Conservation (phyloP, 192 early-diverging fungal species). For the Entomortierella chlamydospora region DNA sequence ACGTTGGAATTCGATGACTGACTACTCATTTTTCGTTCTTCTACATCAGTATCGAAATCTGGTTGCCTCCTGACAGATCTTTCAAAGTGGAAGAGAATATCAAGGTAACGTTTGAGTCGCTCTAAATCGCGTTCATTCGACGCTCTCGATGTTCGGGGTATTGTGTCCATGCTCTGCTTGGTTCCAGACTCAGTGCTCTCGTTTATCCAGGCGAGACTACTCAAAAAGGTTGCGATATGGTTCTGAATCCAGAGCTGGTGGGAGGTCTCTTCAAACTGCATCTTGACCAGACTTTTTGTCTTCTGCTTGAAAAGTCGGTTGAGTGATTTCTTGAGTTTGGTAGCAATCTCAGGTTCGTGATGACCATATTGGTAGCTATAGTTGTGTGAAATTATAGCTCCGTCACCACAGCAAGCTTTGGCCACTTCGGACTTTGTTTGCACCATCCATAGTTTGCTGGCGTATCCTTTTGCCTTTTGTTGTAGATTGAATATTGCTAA, state of each 20-base stretch:
- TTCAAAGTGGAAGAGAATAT: conserved; percentile 52
- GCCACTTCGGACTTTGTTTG: conserved; percentile 43
- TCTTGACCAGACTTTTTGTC: conserved; percentile 22
- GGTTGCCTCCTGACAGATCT: conserved; percentile 36
- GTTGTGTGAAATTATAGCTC: conserved; percentile 30
- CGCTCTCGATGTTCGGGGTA: neutral
- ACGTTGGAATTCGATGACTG: neutral
- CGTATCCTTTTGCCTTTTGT: conserved; percentile 51
- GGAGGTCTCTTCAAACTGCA: conserved; percentile 43
- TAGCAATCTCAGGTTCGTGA: conserved; percentile 32
- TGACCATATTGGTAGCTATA: conserved; percentile 44
- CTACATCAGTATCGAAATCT: conserved; percentile 28
- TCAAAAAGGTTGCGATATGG: conserved; percentile 28
- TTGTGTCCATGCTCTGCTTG: neutral
- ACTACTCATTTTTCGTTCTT: conserved; percentile 6
- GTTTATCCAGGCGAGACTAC: neutral
- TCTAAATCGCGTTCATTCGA: neutral
- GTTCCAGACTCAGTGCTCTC: neutral
- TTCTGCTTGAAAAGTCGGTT: conserved; percentile 29
- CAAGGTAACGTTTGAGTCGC: conserved; percentile 24
- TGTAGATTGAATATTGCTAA: conserved; percentile 35
- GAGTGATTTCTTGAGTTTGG: conserved; percentile 42
- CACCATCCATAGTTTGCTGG: conserved; percentile 49
- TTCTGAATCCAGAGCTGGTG: conserved; percentile 44
- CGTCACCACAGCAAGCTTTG: conserved; percentile 42